Percentiles rank a stretch among this genome's conserved stretches.
Conservation (phyloP, 202 grass and related monocot species). For the Hordeum pubiflorum region DNA sequence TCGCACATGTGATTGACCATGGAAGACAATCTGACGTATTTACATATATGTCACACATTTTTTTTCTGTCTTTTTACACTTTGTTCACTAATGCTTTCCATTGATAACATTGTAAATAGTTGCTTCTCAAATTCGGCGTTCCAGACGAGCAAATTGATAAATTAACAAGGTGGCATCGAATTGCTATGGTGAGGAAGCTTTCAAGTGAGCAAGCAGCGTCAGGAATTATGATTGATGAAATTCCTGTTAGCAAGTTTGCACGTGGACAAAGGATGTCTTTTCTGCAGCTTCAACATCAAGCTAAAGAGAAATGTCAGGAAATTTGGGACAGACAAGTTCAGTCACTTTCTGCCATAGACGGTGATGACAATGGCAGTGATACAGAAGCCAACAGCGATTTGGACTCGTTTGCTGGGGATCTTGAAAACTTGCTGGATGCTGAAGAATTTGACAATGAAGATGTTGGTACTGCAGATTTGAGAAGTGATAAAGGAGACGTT, state of each 20-base stretch:
- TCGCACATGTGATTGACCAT: not conserved
- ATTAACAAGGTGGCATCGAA: slow-evolving; percentile 96
- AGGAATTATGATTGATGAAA: slow-evolving; percentile 81
- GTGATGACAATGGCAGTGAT: slow-evolving; percentile 76
- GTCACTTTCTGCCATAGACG: slow-evolving; percentile 72
- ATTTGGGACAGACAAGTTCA: slow-evolving; percentile 96
- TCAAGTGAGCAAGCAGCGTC: slow-evolving; percentile 91
- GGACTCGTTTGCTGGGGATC: slow-evolving; percentile 94
- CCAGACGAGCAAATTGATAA: slow-evolving; percentile 97
- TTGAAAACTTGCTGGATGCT: slow-evolving; percentile 87
- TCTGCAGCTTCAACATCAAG: slow-evolving; percentile 94
- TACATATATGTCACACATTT: not conserved
- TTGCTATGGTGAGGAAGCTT: slow-evolving; percentile 86
- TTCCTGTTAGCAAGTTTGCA: slow-evolving; percentile 89
- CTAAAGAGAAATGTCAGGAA: slow-evolving; percentile 98
- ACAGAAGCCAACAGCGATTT: slow-evolving; percentile 79
- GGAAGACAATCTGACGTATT: not conserved
- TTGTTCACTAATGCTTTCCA: slow-evolving; percentile 16
- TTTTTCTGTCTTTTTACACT: not conserved
- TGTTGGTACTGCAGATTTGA: slow-evolving; percentile 51
- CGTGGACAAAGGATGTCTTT: slow-evolving; percentile 93
- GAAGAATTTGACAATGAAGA: slow-evolving; percentile 88
- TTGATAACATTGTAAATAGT: slow-evolving; percentile 38
- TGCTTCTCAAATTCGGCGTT: slow-evolving; percentile 88
- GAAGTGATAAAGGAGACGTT: slow-evolving; percentile 50